Base-by-base conservation (phyloP, 2,329 filamentous ascomycete genomes). In the Verticillium alfalfae region DNA sequence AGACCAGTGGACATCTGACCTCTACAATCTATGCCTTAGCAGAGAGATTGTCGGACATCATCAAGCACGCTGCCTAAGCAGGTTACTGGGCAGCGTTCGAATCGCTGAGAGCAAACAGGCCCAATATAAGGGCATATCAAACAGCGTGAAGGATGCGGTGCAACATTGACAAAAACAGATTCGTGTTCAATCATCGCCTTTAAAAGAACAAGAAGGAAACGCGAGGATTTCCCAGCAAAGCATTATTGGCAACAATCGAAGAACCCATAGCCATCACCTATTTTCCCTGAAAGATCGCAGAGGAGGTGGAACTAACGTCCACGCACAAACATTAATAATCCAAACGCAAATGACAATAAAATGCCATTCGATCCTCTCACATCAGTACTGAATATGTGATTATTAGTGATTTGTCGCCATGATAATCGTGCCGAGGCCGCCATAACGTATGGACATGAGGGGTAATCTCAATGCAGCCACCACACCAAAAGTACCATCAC, bases 1-100 rank as follows among this genome's bases (percentile, higher is more conserved):
- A 74, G 73, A 77, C 65, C 70, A 82, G 71, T 76, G 79, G 68
- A 1, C 76, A 82, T 18, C 79, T 82, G 38, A 81, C 82, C 57
- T 79, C 81, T 58, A 78, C 78, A 1, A 75, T 84, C 7, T 85
- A 85, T 64, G 82, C 81, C 67, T 69, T 83, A 59, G 82, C 75
- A 9, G 83, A 85, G 70, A 82, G 79, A 67, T 70, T 70, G 3
- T 67, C 75, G 36, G 67, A 71, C 1, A 67, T 74, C 8, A 73
- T 73, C 55, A 68, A 68, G 37, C 61, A 38, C 8, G 8, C 34
- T 31, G 36, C 39, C 54, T 57, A 36, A 57, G n/a, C 9, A 52
- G 9, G 5, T 52, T 5, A 18, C 39, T 37, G 1, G 36, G 36
- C 26, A 31, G 26, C 26, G 26, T 31, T 5, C 26, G 5, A 31